These are phyloP conservation scores for Starmerella lactis-condensi DNA, from an alignment of 805 yeast genomes.

Conservation along the genomic window DNA sequence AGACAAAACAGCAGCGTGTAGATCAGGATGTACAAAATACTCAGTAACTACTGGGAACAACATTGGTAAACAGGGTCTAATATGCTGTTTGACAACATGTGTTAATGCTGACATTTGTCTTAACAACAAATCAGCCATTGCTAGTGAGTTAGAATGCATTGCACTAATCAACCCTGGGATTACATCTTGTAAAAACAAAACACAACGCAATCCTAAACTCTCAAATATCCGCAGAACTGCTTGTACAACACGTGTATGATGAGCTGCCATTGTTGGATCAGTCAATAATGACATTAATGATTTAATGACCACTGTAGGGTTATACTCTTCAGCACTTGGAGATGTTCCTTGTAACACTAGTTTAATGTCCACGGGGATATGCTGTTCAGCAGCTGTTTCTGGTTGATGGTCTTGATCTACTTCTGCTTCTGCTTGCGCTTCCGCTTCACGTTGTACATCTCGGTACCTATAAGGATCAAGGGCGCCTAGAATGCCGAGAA, in stretches of 20 bases:
- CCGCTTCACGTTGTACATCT: slow-evolving; percentile 62
- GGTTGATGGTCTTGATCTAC: slow-evolving; percentile 1
- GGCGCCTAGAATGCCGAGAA: slow-evolving; percentile 89
- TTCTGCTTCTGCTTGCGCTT: slow-evolving; percentile 15
- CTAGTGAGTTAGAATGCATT: slow-evolving; percentile 52
- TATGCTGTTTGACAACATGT: slow-evolving; percentile 71
- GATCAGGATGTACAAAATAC: slow-evolving; percentile 40
- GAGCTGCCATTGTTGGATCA: slow-evolving; percentile 67
- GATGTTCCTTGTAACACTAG: slow-evolving; percentile 84
- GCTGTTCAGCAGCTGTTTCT: slow-evolving; percentile 59
- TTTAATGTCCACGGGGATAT: slow-evolving; percentile 80
- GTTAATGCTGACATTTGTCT: slow-evolving; percentile 71
- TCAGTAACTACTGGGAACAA: slow-evolving; percentile 61
- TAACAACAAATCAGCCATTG: slow-evolving; percentile 71
- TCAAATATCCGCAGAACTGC: slow-evolving; percentile 83
- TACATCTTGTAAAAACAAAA: slow-evolving; percentile 70
- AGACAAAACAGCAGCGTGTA: slow-evolving; percentile 63
- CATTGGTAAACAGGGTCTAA: slow-evolving; percentile 60
- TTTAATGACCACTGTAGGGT: slow-evolving; percentile 83
- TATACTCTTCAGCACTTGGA: slow-evolving; percentile 77
- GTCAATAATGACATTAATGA: slow-evolving; percentile 66
- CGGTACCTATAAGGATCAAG: slow-evolving; percentile 90
- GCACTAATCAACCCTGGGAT: slow-evolving; percentile 75
- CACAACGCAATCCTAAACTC: slow-evolving; percentile 73
- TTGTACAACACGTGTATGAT: slow-evolving; percentile 84